A percentile compares a stretch with the other conserved stretches of the same genome.
phyloP scores from a whole-genome alignment of 1,284 basidiomycete species.

The Pseudozyma sp. region DNA sequence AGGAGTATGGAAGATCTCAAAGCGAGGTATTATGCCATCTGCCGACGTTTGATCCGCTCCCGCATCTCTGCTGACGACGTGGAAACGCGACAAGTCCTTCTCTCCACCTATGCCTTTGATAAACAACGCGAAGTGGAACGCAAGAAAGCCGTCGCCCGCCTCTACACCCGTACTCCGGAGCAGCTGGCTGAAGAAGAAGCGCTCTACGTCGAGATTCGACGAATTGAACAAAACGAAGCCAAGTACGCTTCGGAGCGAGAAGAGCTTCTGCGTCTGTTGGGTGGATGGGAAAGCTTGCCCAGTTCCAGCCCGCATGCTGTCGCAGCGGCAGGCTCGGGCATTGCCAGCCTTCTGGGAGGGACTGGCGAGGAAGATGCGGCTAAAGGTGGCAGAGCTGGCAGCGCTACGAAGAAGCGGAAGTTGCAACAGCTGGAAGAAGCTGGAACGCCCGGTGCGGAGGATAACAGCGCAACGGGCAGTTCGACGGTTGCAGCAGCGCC shows the following conservation, averaged over 20 bases:
- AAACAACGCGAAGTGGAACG: slow-evolving; percentile 87
- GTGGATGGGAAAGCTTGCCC: slow-evolving; percentile 68
- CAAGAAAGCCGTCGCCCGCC: slow-evolving; percentile 85
- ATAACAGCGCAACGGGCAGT: slow-evolving; percentile 10
- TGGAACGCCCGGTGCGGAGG: slow-evolving; percentile 31
- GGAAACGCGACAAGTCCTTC: slow-evolving; percentile 58
- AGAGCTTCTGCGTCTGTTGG: slow-evolving; percentile 83
- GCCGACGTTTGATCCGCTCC: slow-evolving; percentile 85
- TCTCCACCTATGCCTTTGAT: slow-evolving; percentile 69
- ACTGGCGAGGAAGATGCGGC: slow-evolving; percentile 23
- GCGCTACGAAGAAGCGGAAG: slow-evolving; percentile 46
- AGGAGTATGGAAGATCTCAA: slow-evolving; percentile 81
- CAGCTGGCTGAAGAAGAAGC: slow-evolving; percentile 96
- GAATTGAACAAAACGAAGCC: slow-evolving; percentile 91
- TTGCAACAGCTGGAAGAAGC: slow-evolving; percentile 40
- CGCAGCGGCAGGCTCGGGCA: slow-evolving; percentile 62
- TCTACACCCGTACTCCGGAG: slow-evolving; percentile 86
- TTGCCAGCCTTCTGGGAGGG: slow-evolving; percentile 39
- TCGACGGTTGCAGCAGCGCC: slow-evolving; percentile 12
- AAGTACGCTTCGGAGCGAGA: slow-evolving; percentile 90
- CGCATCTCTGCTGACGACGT: slow-evolving; percentile 71
- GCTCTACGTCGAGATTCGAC: slow-evolving; percentile 91
- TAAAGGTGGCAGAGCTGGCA: slow-evolving; percentile 25
- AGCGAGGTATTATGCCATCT: slow-evolving; percentile 92
- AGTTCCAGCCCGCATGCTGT: slow-evolving; percentile 54